Evolutionary conservation across 257 asterid genomes (phyloP).

Genomic region (Plantago major): DNA sequence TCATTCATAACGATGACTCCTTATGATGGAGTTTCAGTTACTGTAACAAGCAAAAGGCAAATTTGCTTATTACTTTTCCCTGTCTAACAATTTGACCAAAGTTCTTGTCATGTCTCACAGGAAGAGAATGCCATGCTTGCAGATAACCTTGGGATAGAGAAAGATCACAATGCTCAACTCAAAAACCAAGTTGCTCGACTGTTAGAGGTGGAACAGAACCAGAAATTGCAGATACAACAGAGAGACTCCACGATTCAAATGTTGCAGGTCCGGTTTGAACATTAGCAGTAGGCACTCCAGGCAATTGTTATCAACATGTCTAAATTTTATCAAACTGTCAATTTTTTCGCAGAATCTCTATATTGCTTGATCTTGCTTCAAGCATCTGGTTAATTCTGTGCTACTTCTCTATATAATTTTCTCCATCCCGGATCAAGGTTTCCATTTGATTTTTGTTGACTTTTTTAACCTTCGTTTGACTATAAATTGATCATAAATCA

Average conservation of each 20-base stretch:
- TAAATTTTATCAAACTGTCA: neutral
- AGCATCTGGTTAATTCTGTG: conserved; percentile 17
- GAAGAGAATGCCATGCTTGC: conserved; percentile 68
- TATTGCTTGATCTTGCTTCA: conserved; percentile 11
- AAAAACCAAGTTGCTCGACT: conserved; percentile 76
- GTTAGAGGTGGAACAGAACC: conserved; percentile 74
- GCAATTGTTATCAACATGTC: too few relatives aligned
- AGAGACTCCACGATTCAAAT: conserved; percentile 71
- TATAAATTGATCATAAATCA: too few relatives aligned
- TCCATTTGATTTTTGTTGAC: too few relatives aligned
- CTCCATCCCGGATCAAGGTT: too few relatives aligned
- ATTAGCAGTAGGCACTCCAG: neutral
- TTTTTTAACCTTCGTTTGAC: too few relatives aligned
- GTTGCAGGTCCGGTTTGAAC: conserved; percentile 60
- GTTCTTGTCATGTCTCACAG: conserved; percentile 44
- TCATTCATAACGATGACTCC: neutral
- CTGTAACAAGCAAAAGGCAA: neutral
- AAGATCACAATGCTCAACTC: conserved; percentile 76
- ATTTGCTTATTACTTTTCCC: conserved; percentile 4
- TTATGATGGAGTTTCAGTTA: neutral
- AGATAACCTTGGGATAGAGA: conserved; percentile 74
- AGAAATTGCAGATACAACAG: conserved; percentile 66
- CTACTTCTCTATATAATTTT: neutral
- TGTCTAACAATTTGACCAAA: conserved; percentile 18
- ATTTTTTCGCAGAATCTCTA: conserved; percentile 10